A percentile compares a stretch with the other conserved stretches of the same genome.
Conservation (phyloP, 139 green algal genomes). For the Coelastrella sp. region DNA sequence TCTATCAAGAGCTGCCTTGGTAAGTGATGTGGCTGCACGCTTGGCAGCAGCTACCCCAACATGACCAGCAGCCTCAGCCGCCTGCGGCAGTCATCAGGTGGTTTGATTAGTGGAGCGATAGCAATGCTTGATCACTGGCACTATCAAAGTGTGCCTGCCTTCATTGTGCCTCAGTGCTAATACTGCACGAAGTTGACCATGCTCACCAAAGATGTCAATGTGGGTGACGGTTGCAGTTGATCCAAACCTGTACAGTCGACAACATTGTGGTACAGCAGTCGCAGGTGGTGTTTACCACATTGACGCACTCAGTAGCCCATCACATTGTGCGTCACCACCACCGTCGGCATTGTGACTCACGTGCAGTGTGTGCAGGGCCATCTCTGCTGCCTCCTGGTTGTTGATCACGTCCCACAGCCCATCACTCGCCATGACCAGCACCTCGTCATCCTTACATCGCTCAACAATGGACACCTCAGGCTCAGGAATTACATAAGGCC, state of each 20-base stretch:
- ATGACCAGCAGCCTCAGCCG: constrained; percentile 29
- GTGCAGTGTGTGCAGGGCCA: constrained; percentile 72
- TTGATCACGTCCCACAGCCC: constrained; percentile 70
- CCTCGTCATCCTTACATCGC: constrained; percentile 64
- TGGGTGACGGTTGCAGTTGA: too few relatives aligned
- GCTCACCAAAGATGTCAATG: too few relatives aligned
- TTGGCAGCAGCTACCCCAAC: constrained; percentile 49
- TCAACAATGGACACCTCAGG: constrained; percentile 72
- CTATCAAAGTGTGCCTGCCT: too few relatives aligned
- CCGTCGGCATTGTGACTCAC: constrained; percentile 29
- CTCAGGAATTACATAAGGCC: constrained; percentile 76
- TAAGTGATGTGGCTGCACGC: constrained; percentile 74
- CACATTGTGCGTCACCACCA: neutral
- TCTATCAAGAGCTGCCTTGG: constrained; percentile 66
- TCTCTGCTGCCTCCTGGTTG: constrained; percentile 72
- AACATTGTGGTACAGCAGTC: neutral
- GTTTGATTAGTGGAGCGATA: neutral
- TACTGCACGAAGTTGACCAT: too few relatives aligned
- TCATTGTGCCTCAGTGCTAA: too few relatives aligned
- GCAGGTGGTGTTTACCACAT: neutral
- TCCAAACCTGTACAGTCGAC: too few relatives aligned
- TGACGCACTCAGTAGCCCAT: neutral
- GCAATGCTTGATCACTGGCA: too few relatives aligned
- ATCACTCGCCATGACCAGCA: constrained; percentile 75
- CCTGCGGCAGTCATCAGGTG: neutral